A percentile compares a stretch with the other conserved stretches of the same genome.
These are phyloP conservation scores for Pseudogymnoascus destructans DNA, from an alignment of 2,329 filamentous ascomycete genomes.

Conservation along the genomic window DNA sequence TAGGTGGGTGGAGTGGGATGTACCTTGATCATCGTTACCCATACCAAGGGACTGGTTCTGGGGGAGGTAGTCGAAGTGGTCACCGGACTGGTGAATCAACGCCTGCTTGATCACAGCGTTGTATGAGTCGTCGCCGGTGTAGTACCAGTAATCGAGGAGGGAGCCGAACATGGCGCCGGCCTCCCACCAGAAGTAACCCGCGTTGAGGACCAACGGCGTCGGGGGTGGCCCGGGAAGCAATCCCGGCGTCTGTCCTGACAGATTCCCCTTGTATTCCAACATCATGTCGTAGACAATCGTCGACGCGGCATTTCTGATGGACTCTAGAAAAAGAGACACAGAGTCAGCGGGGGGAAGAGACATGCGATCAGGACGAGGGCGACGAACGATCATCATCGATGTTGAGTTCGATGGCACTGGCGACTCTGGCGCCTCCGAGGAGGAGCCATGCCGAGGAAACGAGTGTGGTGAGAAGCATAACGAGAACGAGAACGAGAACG, in stretches of 20 bases:
- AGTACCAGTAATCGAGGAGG: conserved; percentile 70
- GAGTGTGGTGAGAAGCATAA: conserved; percentile 5
- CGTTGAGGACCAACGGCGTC: neutral
- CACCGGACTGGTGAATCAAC: conserved; percentile 60
- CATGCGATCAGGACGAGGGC: neutral
- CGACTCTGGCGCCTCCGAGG: neutral
- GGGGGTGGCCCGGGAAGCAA: conserved; percentile 30
- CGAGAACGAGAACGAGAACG: neutral
- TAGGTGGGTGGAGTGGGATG: neutral
- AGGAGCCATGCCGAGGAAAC: conserved; percentile 1
- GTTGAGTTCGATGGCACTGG: neutral
- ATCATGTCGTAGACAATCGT: conserved; percentile 36
- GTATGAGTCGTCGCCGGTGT: conserved; percentile 58
- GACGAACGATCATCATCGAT: neutral
- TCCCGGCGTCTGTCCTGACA: conserved; percentile 37
- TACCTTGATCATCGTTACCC: conserved; percentile 57
- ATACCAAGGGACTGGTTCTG: conserved; percentile 45
- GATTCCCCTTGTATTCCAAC: conserved; percentile 37
- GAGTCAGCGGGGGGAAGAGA: neutral
- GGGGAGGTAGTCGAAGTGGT: conserved; percentile 64
- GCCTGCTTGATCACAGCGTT: conserved; percentile 41
- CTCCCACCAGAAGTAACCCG: conserved; percentile 42
- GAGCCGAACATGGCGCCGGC: conserved; percentile 62
- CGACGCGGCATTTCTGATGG: conserved; percentile 25
- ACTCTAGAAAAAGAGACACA: conserved; percentile 31